Evolutionary conservation across 805 yeast species (phyloP), one percentile per base, ranked within the genome.

Genomic region (Candida namnaoensis): DNA sequence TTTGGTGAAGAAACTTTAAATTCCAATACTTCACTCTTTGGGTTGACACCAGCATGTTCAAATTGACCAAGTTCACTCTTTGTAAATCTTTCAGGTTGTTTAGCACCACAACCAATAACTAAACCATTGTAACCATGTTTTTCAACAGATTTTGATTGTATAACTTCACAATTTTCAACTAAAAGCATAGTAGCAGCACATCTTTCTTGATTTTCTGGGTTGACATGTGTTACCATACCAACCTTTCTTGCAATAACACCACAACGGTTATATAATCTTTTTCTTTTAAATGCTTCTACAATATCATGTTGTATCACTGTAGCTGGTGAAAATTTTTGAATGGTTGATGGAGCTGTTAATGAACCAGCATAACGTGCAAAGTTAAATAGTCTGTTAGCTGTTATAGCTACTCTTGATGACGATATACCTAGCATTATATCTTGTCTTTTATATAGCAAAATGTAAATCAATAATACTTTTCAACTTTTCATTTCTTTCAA

Each of bases 221-320:
- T 80, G 56, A 74, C 91, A 74, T 78, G 85, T 13, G 93, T 78
- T 39, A 88, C 79, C 96, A 91, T 91, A 14, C 97, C 98, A 44
- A 82, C 70, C 59, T 93, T 93, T 48, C 78, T 67, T 1, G 95
- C 95, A 27, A 91, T 64, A 19, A 87, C 66, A 11, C 99, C 99
- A 7, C 95, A 80, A 62, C 99, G 78, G 36, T 64, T 60, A 27
- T 88, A 78, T 32, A 91, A 68, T 60, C 80, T 73, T 58, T 80
- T 83, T 61, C 97, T 76, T 40, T 69, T 64, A 55, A 87, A 81
- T 32, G 86, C 80, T 38, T 74, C 71, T 47, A 74, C 85, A 33
- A 80, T 79, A 4, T 91, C 72, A 58, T 82, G 88, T 54, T 76
- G 72, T 36, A 80, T 69, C 13, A 69, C 62, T 14, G 82, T 76